Base-by-base conservation (phyloP, 75 land plant genomes). In the Pinus tabuliformis region DNA sequence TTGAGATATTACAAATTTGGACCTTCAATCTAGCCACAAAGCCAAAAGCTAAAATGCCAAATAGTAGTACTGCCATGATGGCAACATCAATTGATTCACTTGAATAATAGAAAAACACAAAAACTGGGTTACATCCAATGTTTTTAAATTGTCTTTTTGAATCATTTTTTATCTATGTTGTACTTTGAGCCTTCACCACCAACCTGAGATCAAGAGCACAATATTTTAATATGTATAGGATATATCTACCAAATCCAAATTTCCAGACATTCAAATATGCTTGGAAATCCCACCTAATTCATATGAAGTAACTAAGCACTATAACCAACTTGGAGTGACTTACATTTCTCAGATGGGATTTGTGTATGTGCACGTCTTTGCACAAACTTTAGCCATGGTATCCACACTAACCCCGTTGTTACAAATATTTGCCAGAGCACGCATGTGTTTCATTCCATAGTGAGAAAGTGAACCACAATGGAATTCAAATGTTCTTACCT, bases 361-460 rank as follows among this genome's bases (percentile, higher is more conserved):
- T 54, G 73, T 30, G 30, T 30, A 30, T 0, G 56, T 20, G 61
- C 97, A 94, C 13, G 89, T 92, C 73, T 91, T 81, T 2, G 86
- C 73, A 1, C 89, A 80, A 9, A 84, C 94, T 76, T 82, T 79
- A 4, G 79, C 86, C 92, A 94, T 86, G 62, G 75, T 80, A 24
- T 87, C 85, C 26, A 75, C 73, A 42, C 42, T 56, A 42, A 92
- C 72, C 5, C 95, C 95, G 45, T 88, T 89, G 62, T 94, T 94
- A 81, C 97, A 94, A 14, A 94, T 85, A 78, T 94, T 94, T 14
- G 95, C 97, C 62, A 94, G 66, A 58, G 92, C 87, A 17, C 95
- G 84, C 92, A 92, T 92, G 84, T 94, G 95, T 58, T 92, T 94
- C 92, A 94, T 91, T 14, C 95, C 92, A 54, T 94, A 92, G 30